phyloP scores from a whole-genome alignment of 1,284 basidiomycete species.

The Polyporus tsugae region DNA sequence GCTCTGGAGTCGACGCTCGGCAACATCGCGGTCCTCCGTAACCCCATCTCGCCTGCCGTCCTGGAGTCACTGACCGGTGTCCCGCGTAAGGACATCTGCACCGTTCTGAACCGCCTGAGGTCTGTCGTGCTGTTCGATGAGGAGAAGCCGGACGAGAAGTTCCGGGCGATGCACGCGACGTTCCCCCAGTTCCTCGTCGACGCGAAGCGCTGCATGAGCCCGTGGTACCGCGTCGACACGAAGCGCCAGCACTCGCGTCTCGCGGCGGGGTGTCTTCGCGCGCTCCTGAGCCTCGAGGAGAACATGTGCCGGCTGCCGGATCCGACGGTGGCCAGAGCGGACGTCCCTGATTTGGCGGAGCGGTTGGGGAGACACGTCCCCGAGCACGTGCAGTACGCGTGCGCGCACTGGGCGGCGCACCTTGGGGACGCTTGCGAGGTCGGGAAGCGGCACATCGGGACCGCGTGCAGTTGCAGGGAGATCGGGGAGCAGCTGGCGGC shows the following conservation, averaged over 20 bases:
- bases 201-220: slow-evolving; percentile 7
- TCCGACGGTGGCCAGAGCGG: not conserved
- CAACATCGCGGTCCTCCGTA: slow-evolving; percentile 17
- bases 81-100: not conserved
- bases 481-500: not conserved
- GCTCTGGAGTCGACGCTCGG: slow-evolving; percentile 18
- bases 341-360: not conserved
- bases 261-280: slow-evolving; percentile 15
- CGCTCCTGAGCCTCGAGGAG: not conserved
- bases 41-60: slow-evolving; percentile 11
- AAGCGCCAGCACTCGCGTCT: slow-evolving; percentile 11
- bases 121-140: slow-evolving; percentile 19
- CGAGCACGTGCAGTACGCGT: slow-evolving; percentile 27
- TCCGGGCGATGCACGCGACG: slow-evolving; percentile 24
- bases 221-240: slow-evolving; percentile 14
- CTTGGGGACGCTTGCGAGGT: not conserved
- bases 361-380: slow-evolving; percentile 12
- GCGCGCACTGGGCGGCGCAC: slow-evolving; percentile 26
- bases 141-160: slow-evolving; percentile 7
- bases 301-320: slow-evolving; percentile 2
- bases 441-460: slow-evolving; percentile 12
- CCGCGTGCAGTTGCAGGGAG: not conserved
- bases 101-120: slow-evolving; percentile 22
- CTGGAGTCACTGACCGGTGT: slow-evolving; percentile 10
- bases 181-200: slow-evolving; percentile 29